phyloP scores from a whole-genome alignment of 805 yeast genomes.

The Priceomyces haplophilus region DNA sequence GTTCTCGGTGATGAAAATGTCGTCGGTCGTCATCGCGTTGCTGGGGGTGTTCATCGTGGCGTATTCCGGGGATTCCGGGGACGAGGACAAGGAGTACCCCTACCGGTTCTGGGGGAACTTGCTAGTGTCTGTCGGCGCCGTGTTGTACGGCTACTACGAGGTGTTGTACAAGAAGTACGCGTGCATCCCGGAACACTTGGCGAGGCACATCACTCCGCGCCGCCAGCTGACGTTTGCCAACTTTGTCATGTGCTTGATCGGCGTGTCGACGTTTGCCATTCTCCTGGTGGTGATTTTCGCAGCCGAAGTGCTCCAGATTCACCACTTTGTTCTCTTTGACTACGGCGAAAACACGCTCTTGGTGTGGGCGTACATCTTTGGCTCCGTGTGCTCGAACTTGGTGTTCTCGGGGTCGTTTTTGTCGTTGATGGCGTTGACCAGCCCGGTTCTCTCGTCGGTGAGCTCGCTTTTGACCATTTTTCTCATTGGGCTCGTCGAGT shows the following conservation, averaged over 20 bases:
- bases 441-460: conserved; percentile 76
- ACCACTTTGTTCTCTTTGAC: conserved; percentile 53
- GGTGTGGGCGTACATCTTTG: conserved; percentile 44
- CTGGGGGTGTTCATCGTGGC: conserved; percentile 78
- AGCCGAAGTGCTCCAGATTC: conserved; percentile 53
- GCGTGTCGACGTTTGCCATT: conserved; percentile 50
- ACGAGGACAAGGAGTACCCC: conserved; percentile 40
- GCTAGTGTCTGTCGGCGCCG: conserved; percentile 69
- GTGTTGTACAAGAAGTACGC: conserved; percentile 72
- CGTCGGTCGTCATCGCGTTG: conserved; percentile 69
- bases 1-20: conserved; percentile 58
- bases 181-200: conserved; percentile 64
- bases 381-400: conserved; percentile 62
- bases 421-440: conserved; percentile 76
- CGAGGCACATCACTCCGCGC: conserved; percentile 44
- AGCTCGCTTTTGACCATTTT: conserved; percentile 72
- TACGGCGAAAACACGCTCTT: conserved; percentile 35
- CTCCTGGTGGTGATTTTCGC: conserved; percentile 49
- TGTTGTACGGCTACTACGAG: conserved; percentile 78
- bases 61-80: conserved; percentile 41
- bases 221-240: conserved; percentile 81
- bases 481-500: conserved; percentile 75
- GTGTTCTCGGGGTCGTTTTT: conserved; percentile 69
- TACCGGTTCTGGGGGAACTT: conserved; percentile 65
- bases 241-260: conserved; percentile 67